Conservation (phyloP, 805 yeast species). For the Candida boleticola region DNA sequence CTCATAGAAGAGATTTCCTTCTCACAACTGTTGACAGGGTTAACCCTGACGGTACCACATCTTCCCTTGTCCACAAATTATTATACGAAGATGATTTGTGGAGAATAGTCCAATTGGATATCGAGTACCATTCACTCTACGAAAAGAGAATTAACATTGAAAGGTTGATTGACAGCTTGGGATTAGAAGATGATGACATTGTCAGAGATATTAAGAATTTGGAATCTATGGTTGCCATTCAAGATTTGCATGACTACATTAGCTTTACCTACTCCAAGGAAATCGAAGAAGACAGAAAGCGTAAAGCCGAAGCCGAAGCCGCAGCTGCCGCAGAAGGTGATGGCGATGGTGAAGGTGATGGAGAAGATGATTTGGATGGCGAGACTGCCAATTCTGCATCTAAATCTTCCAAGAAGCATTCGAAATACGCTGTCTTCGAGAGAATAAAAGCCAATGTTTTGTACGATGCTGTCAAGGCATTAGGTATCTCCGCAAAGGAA, state of each 20-base stretch:
- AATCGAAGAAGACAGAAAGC: constrained; percentile 26
- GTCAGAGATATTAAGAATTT: constrained; percentile 56
- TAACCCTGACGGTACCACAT: constrained; percentile 27
- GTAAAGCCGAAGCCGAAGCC: constrained; percentile 9
- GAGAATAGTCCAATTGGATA: constrained; percentile 83
- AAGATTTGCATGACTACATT: constrained; percentile 82
- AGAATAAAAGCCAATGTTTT: constrained; percentile 64
- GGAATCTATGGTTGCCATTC: constrained; percentile 70
- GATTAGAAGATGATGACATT: constrained; percentile 50
- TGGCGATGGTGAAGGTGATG: constrained; percentile 35
- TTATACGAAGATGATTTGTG: constrained; percentile 84
- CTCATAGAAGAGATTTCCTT: constrained; percentile 88
- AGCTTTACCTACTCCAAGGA: constrained; percentile 68
- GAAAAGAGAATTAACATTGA: constrained; percentile 68
- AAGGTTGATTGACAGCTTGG: constrained; percentile 52
- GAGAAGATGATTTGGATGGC: constrained; percentile 17
- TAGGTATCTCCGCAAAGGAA: constrained; percentile 76
- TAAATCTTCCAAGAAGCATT: constrained; percentile 46
- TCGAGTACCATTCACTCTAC: constrained; percentile 81
- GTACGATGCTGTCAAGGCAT: constrained; percentile 62
- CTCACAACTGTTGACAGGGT: constrained; percentile 46
- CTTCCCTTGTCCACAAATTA: constrained; percentile 46
- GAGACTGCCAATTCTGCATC: constrained; percentile 13
- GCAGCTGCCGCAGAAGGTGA: neutral
- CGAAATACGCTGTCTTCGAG: constrained; percentile 62